A percentile compares a stretch with the other conserved stretches of the same genome.
These are phyloP conservation scores for Backusella macrospora DNA, from an alignment of 192 early-diverging fungal species.

Conservation along the genomic window DNA sequence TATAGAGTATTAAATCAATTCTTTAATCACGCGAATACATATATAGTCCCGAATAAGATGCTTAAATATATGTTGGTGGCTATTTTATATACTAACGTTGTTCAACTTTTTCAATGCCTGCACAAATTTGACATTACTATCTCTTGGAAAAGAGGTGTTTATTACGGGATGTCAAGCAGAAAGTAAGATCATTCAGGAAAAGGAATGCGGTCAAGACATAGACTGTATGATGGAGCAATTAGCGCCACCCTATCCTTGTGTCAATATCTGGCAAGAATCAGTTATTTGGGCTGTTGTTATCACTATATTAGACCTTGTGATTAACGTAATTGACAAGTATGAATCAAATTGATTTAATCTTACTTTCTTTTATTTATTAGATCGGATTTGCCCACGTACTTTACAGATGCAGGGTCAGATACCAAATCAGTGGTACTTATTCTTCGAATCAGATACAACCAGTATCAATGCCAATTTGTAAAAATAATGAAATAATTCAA, in stretches of 20 bases:
- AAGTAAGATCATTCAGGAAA: background rate
- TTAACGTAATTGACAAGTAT: conserved; percentile 1
- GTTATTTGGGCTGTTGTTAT: conserved; percentile 12
- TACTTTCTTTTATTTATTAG: background rate
- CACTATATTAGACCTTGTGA: background rate
- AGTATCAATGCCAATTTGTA: background rate
- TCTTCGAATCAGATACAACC: background rate
- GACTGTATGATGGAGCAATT: conserved; percentile 1
- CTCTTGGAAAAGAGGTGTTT: background rate
- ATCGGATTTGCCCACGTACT: background rate
- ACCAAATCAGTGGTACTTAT: background rate
- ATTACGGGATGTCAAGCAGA: conserved; percentile 2
- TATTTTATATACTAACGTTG: conserved; percentile 14
- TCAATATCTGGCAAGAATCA: background rate
- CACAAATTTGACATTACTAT: background rate
- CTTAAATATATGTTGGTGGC: conserved; percentile 19
- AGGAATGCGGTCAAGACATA: background rate
- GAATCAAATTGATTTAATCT: background rate
- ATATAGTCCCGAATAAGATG: background rate
- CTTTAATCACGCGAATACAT: too few species aligned
- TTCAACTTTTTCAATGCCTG: conserved; percentile 10
- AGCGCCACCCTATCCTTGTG: conserved; percentile 4
- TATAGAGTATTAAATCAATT: background rate
- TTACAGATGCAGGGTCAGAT: background rate
- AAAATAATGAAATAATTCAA: background rate